A percentile compares a stretch with the other conserved stretches of the same genome.
Evolutionary conservation across 257 asterid genomes (phyloP).

Genomic region (Solanum chiquidenum): DNA sequence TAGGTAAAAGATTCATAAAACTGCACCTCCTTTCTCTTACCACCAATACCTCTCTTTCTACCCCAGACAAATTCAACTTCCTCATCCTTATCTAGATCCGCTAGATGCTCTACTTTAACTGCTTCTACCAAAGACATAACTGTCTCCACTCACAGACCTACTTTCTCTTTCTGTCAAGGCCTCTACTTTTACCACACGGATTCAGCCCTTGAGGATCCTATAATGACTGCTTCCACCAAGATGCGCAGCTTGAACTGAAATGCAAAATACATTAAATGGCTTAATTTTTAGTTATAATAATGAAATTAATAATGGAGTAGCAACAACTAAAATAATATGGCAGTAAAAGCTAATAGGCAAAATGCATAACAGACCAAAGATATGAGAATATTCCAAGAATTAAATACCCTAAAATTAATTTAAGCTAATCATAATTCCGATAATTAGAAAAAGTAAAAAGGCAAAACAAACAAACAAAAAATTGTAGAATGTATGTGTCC

Average conservation of each 20-base stretch:
- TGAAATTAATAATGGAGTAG: neutral
- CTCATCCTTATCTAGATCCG: constrained; percentile 11
- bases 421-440: neutral
- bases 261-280: neutral
- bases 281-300: neutral
- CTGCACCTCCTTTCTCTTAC: constrained; percentile 28
- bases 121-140: neutral
- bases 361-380: neutral
- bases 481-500: neutral
- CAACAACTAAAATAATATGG: neutral
- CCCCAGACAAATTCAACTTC: constrained; percentile 60
- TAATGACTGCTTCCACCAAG: neutral
- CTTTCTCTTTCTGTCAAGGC: neutral
- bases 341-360: neutral
- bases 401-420: neutral
- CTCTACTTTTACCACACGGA: neutral
- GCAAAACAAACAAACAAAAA: neutral
- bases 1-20: constrained; percentile 66
- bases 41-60: constrained; percentile 41
- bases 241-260: neutral
- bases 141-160: neutral
- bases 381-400: neutral
- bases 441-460: neutral
- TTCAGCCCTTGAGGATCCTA: neutral
- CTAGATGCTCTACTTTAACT: neutral